Evolutionary conservation across 2,329 filamentous ascomycete species (phyloP), one percentile per base, ranked within the genome.

Genomic region (Colletotrichum theobromicola): DNA sequence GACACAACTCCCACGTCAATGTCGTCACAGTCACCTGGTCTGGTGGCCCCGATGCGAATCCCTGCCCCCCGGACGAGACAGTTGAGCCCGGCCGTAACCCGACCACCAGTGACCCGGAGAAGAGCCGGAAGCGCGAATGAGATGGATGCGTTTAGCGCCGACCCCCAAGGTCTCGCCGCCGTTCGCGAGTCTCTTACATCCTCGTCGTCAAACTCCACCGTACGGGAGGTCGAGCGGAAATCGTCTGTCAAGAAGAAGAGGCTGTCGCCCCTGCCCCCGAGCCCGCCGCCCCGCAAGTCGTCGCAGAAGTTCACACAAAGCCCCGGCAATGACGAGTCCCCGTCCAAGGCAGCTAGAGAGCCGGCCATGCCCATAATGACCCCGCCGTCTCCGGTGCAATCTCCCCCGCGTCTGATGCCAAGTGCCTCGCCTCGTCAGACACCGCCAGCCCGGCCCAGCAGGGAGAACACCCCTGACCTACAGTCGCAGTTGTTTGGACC

Each of bases 1-100:
- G 93, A 94, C 74, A 95, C 94, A 1, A 95, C 94, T 4, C 94
- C 94, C 8, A 95, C 93, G 6, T 95, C 94, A 12, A 92, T 94
- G 76, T 93, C 92, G 9, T 95, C 94, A 2, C 93, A 93, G 78
- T 95, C 93, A 18, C 93, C 94, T 5, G 89, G 90, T 4, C 82
- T 93, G 6, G 83, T 91, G 81, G 88, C 79, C 75, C 90, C 84
- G 68, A 86, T 81, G 75, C 87, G 84, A 75, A 87, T 80, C 77
- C 87, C 82, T 30, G 83, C 85, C 64, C 82, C 86, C n/a, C 88
- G 88, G 78, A 80, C 82, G 72, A 88, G 88, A 77, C 90, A 91
- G 81, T 84, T 84, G 69, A 93, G 90, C 79, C 91, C 89, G 61
- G 85, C 87, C 62, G 83, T 88, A 74, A 90, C 86, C 65, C 87